Evolutionary conservation across 306 rosid species (phyloP), one percentile per base, ranked within the genome.

Genomic region (Fragaria nilgerrensis): DNA sequence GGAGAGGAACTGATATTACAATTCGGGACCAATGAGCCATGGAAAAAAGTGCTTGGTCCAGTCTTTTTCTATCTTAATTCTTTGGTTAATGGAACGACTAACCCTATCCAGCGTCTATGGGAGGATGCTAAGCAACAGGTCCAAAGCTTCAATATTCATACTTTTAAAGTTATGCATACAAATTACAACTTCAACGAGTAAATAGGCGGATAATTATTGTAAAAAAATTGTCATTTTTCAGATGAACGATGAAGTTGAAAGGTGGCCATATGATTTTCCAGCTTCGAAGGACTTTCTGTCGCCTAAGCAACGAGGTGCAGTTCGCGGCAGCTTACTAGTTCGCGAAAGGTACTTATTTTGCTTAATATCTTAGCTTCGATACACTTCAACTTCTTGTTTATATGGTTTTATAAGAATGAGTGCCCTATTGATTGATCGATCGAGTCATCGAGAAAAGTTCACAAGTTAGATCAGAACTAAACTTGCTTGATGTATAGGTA

Each of bases 41-140:
- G 98, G 98, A 95, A 92, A 88, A 95, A 90, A 79, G 96, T 95
- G 37, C 89, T 83, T 68, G 98, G 98, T 45, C 98, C 97, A 2
- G 77, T 95, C 84, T 95, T 90, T 76, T 70, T 92, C 49, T 82
- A 92, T 76, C 78, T 90, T 23, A 95, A 95, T 81, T 87, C 90
- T 68, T 23, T 87, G 17, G 79, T 75, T 56, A 43, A 78, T 17
- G 85, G 72, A 44, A 67, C 39, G 39, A 36, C 45, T 45, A 85
- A 85, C 71, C 87, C 88, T 2, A 77, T 73, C 73, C 55, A 19
- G 16, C 84, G 3, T 14, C 87, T 95, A 4, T 95, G 98, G 98
- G 82, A 90, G 45, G 90, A 95, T 25, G 96, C 97, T 13, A 92
- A 92, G 80, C 49, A 67, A 7, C 97, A 95, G 98, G 98, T 90